These are phyloP conservation scores for Candida methanosorbosa DNA, from an alignment of 805 yeast species.

Conservation along the genomic window DNA sequence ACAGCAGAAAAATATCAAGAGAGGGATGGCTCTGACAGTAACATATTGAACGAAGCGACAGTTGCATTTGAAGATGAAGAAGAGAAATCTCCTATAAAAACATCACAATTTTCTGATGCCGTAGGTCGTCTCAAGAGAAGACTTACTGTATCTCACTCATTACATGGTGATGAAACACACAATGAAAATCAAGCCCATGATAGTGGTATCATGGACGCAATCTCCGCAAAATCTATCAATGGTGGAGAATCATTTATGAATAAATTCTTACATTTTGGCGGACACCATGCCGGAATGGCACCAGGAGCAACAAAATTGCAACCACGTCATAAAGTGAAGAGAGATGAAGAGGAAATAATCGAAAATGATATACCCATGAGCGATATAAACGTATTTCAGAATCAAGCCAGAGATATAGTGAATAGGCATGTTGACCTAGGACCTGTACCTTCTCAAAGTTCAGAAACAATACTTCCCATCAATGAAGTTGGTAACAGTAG, in stretches of 20 bases:
- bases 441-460: constrained; percentile 23
- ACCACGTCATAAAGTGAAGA: constrained; percentile 2
- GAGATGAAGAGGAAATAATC: constrained; percentile 30
- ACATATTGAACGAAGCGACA: not conserved
- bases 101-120: not conserved
- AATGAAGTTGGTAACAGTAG: not conserved
- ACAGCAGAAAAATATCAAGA: not conserved
- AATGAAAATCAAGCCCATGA: not conserved
- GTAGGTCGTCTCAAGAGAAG: not conserved
- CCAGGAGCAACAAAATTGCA: constrained; percentile 24
- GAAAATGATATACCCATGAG: constrained; percentile 31
- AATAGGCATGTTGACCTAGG: constrained; percentile 33
- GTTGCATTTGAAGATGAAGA: not conserved
- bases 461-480: too few species aligned
- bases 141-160: not conserved
- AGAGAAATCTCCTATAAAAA: not conserved
- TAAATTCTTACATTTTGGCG: constrained; percentile 11
- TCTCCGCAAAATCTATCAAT: constrained; percentile 1
- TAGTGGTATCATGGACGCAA: not conserved
- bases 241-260: not conserved
- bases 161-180: not conserved
- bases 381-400: constrained; percentile 32
- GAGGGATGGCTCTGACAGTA: too few species aligned
- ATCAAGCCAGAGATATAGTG: constrained; percentile 49
- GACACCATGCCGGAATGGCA: constrained; percentile 24